These are phyloP conservation scores for Leersia perrieri DNA, from an alignment of 176 grass and related monocot genomes.

Conservation along the genomic window DNA sequence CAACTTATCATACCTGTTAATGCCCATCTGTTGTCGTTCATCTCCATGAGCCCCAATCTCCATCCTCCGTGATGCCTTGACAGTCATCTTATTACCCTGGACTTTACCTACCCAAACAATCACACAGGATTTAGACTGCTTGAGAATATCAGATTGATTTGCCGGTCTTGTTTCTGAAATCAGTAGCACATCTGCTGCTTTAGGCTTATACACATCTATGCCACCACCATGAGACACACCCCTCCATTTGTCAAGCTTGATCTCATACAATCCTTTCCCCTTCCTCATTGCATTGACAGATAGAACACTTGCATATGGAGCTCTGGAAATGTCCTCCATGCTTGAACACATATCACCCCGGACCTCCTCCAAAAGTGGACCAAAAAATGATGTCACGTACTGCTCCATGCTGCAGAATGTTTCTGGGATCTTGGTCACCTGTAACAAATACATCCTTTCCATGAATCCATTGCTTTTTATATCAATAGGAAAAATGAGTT, in stretches of 20 bases:
- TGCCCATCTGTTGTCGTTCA: constrained; percentile 32
- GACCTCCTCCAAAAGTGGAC: constrained; percentile 70
- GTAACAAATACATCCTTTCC: constrained; percentile 26
- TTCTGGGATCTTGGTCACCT: constrained; percentile 57
- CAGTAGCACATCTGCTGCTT: constrained; percentile 57
- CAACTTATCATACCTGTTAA: constrained; percentile 46
- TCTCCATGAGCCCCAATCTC: constrained; percentile 44
- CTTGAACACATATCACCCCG: constrained; percentile 50
- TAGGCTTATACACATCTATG: constrained; percentile 51
- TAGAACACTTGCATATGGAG: constrained; percentile 44
- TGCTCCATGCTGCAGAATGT: constrained; percentile 56
- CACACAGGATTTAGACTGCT: constrained; percentile 49
- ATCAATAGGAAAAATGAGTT: constrained; percentile 12
- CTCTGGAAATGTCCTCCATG: constrained; percentile 56
- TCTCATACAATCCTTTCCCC: constrained; percentile 39
- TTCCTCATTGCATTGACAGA: constrained; percentile 44
- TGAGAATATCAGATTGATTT: constrained; percentile 58
- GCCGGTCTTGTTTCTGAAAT: constrained; percentile 52
- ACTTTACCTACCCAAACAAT: constrained; percentile 60
- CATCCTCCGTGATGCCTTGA: constrained; percentile 57
- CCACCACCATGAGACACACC: constrained; percentile 22
- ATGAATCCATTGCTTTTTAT: constrained; percentile 8
- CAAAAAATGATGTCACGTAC: constrained; percentile 66
- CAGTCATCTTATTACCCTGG: constrained; percentile 44
- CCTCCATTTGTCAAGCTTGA: constrained; percentile 51